A percentile compares a stretch with the other conserved stretches of the same genome.
These are phyloP conservation scores for Mortierella sp. DNA, from an alignment of 371 early-diverging fungal species.

Conservation along the genomic window DNA sequence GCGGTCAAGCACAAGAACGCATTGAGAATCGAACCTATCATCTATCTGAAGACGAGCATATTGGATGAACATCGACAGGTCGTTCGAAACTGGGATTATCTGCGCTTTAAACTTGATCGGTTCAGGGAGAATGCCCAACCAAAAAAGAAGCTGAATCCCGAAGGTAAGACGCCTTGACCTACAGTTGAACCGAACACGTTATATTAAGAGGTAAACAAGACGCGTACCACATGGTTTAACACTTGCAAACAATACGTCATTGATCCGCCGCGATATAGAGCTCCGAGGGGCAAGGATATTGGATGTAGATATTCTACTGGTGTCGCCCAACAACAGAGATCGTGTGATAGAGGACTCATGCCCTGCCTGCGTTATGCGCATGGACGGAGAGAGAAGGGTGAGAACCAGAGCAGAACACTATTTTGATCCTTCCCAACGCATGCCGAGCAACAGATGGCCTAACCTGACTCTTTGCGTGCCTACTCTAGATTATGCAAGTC, in stretches of 20 bases:
- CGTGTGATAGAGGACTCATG: slow-evolving; percentile 49
- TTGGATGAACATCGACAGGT: slow-evolving; percentile 31
- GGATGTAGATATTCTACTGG: slow-evolving; percentile 43
- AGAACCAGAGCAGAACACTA: not conserved
- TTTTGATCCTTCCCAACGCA: not conserved
- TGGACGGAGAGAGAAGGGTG: slow-evolving; percentile 45
- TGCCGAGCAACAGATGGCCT: not conserved
- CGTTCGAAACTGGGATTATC: slow-evolving; percentile 46
- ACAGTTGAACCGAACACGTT: too few species aligned
- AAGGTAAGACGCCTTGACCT: slow-evolving; percentile 20
- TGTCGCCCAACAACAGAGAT: slow-evolving; percentile 49
- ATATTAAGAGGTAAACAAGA: too few species aligned
- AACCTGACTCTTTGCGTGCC: not conserved
- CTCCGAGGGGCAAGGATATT: slow-evolving; percentile 46
- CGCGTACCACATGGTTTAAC: too few species aligned
- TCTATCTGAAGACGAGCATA: slow-evolving; percentile 51
- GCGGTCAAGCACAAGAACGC: slow-evolving; percentile 53
- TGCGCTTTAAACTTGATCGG: slow-evolving; percentile 35
- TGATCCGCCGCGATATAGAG: slow-evolving; percentile 7
- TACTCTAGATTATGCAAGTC: slow-evolving; percentile 52
- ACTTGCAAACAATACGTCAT: too few species aligned
- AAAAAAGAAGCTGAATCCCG: slow-evolving; percentile 45
- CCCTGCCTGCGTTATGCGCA: slow-evolving; percentile 54
- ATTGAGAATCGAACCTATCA: slow-evolving; percentile 50
- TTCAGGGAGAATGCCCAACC: slow-evolving; percentile 50